Conservation (phyloP, 2,329 filamentous ascomycete species). For the Colletotrichum somersetense region DNA sequence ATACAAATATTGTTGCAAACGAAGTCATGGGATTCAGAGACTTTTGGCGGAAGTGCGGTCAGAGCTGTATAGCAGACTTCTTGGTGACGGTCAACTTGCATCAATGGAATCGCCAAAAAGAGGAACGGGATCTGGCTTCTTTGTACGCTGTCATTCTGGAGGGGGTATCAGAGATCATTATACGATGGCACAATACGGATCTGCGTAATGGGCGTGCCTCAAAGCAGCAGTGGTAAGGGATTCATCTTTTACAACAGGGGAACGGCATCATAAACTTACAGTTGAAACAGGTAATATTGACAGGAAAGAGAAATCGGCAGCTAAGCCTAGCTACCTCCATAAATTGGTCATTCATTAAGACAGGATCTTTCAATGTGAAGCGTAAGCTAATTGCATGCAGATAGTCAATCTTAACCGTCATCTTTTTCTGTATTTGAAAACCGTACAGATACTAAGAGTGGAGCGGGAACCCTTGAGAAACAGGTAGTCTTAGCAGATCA, state of each 20-base stretch:
- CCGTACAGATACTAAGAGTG: too few species aligned
- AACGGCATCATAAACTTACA: neutral
- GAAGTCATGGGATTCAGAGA: neutral
- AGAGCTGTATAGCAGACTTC: neutral
- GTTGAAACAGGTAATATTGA: neutral
- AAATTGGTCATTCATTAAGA: neutral
- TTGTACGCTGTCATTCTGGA: neutral
- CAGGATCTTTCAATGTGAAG: neutral
- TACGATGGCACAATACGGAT: neutral
- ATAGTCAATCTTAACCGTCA: neutral
- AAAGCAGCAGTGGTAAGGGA: neutral
- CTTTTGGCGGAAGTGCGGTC: conserved; percentile 12
- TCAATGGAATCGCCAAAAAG: neutral
- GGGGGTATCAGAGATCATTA: neutral
- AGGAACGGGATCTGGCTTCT: conserved; percentile 13
- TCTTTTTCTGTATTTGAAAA: neutral
- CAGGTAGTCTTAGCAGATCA: too few species aligned
- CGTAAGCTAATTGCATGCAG: too few species aligned
- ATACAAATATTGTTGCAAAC: neutral
- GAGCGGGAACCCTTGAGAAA: too few species aligned
- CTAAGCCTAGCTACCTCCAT: neutral
- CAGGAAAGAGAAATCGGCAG: neutral
- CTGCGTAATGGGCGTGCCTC: neutral
- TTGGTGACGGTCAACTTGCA: neutral
- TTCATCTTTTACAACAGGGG: neutral